Evolutionary conservation across 257 asterid species (phyloP).

Genomic region (Penstemon eatonii): DNA sequence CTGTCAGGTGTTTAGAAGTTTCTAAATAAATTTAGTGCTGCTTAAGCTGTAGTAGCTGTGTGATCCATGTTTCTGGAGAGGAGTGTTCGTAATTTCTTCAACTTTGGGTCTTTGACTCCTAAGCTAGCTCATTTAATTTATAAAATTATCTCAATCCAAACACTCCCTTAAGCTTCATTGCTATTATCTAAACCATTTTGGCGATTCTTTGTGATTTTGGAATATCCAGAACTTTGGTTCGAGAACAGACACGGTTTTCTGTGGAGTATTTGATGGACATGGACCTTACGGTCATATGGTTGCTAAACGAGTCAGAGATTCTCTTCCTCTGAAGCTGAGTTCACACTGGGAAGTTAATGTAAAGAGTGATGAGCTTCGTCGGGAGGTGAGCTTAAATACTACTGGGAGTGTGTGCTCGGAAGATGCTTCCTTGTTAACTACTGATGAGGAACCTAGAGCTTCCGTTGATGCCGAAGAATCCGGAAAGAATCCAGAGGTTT

Average conservation of each 20-base stretch:
- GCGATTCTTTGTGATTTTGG: conserved; percentile 29
- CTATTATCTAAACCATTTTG: too few species aligned
- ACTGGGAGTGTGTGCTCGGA: conserved; percentile 50
- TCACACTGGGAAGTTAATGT: conserved; percentile 76
- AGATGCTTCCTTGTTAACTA: conserved; percentile 49
- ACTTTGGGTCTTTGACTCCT: too few species aligned
- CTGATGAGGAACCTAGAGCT: conserved; percentile 57
- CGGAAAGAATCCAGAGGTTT: conserved; percentile 47
- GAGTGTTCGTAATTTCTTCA: too few species aligned
- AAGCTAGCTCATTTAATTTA: too few species aligned
- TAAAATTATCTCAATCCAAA: too few species aligned
- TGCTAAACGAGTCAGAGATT: conserved; percentile 55
- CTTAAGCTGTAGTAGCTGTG: too few species aligned
- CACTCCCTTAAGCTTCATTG: too few species aligned
- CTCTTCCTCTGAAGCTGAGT: conserved; percentile 63
- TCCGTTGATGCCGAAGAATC: conserved; percentile 51
- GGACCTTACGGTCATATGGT: conserved; percentile 61
- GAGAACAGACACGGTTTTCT: conserved; percentile 65
- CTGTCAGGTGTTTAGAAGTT: too few species aligned
- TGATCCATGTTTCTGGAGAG: too few species aligned
- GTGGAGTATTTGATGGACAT: conserved; percentile 62
- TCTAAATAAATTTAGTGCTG: too few species aligned
- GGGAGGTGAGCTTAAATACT: conserved; percentile 57
- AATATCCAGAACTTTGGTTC: conserved; percentile 80
- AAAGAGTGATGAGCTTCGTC: conserved; percentile 47